Evolutionary conservation across 1,284 basidiomycete genomes (phyloP), one percentile per base, ranked within the genome.

Genomic region (Leccinum cinnamomeum): DNA sequence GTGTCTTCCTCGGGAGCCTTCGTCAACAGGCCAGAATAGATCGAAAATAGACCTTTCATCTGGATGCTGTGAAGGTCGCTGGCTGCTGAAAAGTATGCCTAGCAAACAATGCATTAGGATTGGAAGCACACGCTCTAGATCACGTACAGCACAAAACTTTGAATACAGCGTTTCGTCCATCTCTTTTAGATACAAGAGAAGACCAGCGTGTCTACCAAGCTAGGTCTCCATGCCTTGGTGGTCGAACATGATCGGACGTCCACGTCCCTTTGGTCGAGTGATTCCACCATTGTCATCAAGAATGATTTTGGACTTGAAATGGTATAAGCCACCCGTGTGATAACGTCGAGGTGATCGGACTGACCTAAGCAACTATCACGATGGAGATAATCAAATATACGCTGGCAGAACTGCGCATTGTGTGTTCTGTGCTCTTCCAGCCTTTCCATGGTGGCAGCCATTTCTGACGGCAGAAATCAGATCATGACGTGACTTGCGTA

Each of bases 111-210:
- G 18, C 0, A 53, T 65, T 46, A 67, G 54, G 59, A 48, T 57
- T 46, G 8, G 14, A 44, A 50, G 10, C 56, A 35, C 41, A 48
- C 44, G 48, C 11, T n/a, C 53, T 53, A 35, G 57, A 35, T 23
- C 12, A 82, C 91, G 63, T 72, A 97, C 95, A 57, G 89, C 91
- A 71, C 94, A 97, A 37, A 97, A 77, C 70, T 91, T 92, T 53
- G 87, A 90, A 75, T 97, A 97, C 30, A 89, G 76, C 58, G 76
- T 78, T 74, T 95, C 92, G 62, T 96, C 94, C 88, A 97, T 96
- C 78, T 99, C 97, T 74, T 95, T 96, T 67, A 98, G 79, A 72
- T 97, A 99, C 14, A 98, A 81, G 77, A 98, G 87, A 56, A 99
- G 75, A 2, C 96, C 96, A 56, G 91, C 88, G 75, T 98, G 98